Base-by-base conservation (phyloP, 1,284 basidiomycete species). In the Austroboletus novae-zelandiae region DNA sequence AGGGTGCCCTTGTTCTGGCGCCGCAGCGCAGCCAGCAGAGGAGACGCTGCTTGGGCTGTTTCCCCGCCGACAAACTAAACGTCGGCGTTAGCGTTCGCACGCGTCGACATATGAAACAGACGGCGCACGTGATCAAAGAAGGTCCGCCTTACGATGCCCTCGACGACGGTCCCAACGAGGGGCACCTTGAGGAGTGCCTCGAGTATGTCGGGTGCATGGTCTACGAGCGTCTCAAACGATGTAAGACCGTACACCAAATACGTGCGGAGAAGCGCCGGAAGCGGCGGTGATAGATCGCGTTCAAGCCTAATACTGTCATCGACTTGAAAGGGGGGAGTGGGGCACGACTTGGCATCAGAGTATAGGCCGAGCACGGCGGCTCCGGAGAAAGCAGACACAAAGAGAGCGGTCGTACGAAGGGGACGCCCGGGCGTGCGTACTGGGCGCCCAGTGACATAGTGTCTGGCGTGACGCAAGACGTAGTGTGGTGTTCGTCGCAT, bases 31-130 rank as follows among this genome's bases (percentile, higher is more conserved):
- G 76, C 74, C 42, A 96, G 78, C 4, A 89, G 64, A 2, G 86
- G 83, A 9, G 91, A 59, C 13, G 84, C 83, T 37, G 79, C 84
- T 31, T 80, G 76, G 0, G 87, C 86, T 0, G 87, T 86, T 54
- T 96, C 93, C 5, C 89, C 92, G 1, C 92, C 91, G 7, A 95
- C 92, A 61, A 97, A 97, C 83, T 92, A 64, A 17, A 8, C 35
- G 17, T 11, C 7, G 8, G 4, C 20, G 20, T 23, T 23, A 23
- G 20, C 20, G 20, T 23, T 23, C 20, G 20, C 20, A n/a, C n/a
- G n/a, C 20, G 5, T 23, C 20, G 9, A 36, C 14, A 48, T 14
- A 40, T 5, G 13, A 30, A 2, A 43, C 1, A 9, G 14, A 2
- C 29, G 5, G 64, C 76, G 30, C 56, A 86, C 87, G 69, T 92